These are phyloP conservation scores for Globisporangium iwayamae DNA, from an alignment of 352 stramenopile genomes.

Conservation along the genomic window DNA sequence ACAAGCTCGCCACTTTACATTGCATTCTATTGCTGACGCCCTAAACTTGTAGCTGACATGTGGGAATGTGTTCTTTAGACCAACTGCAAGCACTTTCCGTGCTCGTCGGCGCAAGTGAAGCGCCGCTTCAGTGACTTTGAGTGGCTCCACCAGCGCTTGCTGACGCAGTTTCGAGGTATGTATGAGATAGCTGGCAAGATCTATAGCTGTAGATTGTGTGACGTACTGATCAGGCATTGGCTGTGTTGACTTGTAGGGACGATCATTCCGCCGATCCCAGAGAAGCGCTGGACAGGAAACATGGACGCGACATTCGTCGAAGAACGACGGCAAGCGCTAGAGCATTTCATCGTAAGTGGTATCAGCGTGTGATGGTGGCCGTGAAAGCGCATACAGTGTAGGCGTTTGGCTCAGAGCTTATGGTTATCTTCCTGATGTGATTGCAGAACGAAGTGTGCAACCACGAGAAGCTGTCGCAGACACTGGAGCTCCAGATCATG, in stretches of 20 bases:
- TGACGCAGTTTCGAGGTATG: slow-evolving; percentile 73
- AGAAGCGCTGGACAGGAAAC: slow-evolving; percentile 87
- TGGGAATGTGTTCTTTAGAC: slow-evolving; percentile 30
- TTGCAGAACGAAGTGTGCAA: slow-evolving; percentile 84
- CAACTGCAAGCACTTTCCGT: slow-evolving; percentile 64
- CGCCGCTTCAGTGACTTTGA: slow-evolving; percentile 89
- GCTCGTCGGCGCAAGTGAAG: slow-evolving; percentile 70
- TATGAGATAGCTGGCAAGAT: slow-evolving; percentile 12
- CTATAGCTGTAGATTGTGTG: neutral
- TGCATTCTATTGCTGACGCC: neutral
- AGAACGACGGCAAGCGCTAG: slow-evolving; percentile 79
- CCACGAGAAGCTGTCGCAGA: slow-evolving; percentile 81
- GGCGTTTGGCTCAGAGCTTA: neutral
- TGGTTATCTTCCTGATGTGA: neutral
- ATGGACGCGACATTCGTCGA: slow-evolving; percentile 89
- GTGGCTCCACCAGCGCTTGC: slow-evolving; percentile 82
- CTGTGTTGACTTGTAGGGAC: slow-evolving; percentile 34
- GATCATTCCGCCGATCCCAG: slow-evolving; percentile 86
- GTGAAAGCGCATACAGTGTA: neutral
- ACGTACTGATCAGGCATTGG: neutral
- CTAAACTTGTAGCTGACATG: neutral
- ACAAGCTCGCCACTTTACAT: neutral
- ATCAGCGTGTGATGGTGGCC: neutral
- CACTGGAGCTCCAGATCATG: slow-evolving; percentile 80
- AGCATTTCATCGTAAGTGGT: slow-evolving; percentile 79